Conservation (phyloP, 2,329 filamentous ascomycete genomes). For the Talaromyces funiculosus region DNA sequence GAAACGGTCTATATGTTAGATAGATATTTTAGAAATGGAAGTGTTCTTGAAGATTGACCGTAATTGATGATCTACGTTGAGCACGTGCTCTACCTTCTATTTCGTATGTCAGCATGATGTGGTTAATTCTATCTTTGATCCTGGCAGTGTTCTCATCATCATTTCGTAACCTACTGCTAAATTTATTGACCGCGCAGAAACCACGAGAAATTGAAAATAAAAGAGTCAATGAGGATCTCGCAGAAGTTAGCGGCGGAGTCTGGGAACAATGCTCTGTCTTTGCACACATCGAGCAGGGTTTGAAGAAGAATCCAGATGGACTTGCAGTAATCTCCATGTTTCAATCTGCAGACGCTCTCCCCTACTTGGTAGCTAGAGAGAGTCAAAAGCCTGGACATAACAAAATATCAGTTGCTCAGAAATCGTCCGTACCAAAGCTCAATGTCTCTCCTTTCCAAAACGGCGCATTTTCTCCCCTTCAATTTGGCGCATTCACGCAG, state of each 20-base stretch:
- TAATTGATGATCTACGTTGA: not conserved
- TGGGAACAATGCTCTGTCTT: not conserved
- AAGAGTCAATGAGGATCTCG: not conserved
- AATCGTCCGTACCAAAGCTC: not conserved
- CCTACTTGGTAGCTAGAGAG: not conserved
- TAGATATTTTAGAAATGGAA: not conserved
- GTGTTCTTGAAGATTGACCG: not conserved
- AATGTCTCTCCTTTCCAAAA: not conserved
- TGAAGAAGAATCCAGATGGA: not conserved
- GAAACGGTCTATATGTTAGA: not conserved
- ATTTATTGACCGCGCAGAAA: not conserved
- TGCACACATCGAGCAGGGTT: not conserved
- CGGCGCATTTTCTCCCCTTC: not conserved
- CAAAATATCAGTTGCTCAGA: not conserved
- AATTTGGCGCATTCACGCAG: not conserved
- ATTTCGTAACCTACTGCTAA: not conserved
- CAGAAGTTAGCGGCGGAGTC: not conserved
- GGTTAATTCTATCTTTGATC: not conserved
- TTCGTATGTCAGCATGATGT: not conserved
- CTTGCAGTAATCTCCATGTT: not conserved
- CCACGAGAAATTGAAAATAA: not conserved
- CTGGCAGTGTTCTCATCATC: not conserved
- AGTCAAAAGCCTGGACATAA: not conserved
- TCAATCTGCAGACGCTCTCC: not conserved
- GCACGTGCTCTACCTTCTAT: not conserved